These are phyloP conservation scores for Bertia moriformis DNA, from an alignment of 2,329 filamentous ascomycete genomes.

Conservation along the genomic window DNA sequence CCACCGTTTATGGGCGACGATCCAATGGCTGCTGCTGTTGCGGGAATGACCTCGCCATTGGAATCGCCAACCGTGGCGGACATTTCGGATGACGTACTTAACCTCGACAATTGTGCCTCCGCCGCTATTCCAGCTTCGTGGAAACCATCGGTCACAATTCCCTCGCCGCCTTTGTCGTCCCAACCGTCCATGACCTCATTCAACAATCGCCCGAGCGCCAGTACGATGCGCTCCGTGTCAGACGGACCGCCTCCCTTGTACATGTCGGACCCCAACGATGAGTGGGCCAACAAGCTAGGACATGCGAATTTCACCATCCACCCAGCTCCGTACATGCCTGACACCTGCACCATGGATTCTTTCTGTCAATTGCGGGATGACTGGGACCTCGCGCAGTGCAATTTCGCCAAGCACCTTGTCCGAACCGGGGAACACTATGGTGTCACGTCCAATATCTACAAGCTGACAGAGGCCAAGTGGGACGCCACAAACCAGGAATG, in stretches of 20 bases:
- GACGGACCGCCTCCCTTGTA: background rate
- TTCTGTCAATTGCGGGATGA: background rate
- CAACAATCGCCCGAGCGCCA: background rate
- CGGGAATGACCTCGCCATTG: background rate
- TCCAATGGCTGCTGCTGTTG: background rate
- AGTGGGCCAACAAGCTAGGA: background rate
- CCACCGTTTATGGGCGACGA: slow-evolving; percentile 1
- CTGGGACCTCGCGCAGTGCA: background rate
- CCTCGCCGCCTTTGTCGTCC: background rate
- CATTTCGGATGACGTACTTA: background rate
- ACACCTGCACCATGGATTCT: background rate
- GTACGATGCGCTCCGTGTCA: background rate
- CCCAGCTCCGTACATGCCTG: background rate
- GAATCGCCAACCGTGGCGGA: background rate
- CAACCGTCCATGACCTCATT: background rate
- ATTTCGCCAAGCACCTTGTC: background rate
- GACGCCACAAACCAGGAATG: background rate
- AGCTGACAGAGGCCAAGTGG: background rate
- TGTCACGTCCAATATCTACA: background rate
- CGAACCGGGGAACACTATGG: slow-evolving; percentile 1
- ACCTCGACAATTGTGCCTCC: no score
- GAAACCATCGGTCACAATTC: background rate
- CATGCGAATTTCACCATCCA: slow-evolving; percentile 1
- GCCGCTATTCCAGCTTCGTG: no score
- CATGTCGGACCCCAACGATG: background rate